These are phyloP conservation scores for Gryganskiella cystojenkinii DNA, from an alignment of 192 early-diverging fungal genomes.

Conservation along the genomic window DNA sequence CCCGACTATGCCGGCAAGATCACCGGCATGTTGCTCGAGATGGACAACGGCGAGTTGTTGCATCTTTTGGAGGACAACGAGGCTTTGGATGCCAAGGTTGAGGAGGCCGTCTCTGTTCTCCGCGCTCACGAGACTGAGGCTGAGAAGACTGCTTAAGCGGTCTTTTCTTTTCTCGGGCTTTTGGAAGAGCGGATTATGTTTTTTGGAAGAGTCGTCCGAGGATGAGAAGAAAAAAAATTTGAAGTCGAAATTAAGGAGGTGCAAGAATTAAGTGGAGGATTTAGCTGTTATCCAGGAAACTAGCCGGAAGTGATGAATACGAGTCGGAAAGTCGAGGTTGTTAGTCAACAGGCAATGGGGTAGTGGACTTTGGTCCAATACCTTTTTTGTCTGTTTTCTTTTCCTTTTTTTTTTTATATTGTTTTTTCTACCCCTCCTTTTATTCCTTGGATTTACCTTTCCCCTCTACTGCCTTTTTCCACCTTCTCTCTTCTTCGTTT, in stretches of 20 bases:
- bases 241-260: not conserved
- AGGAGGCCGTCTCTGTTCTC: conserved; percentile 47
- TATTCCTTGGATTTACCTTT: not conserved
- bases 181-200: not conserved
- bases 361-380: too few species aligned
- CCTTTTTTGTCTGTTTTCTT: too few species aligned
- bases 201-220: conserved; percentile 5
- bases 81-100: conserved; percentile 56
- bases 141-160: conserved; percentile 34
- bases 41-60: conserved; percentile 95
- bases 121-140: conserved; percentile 46
- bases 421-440: not conserved
- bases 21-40: conserved; percentile 99
- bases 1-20: conserved; percentile 93
- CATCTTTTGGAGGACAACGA: conserved; percentile 86
- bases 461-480: not conserved
- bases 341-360: not conserved
- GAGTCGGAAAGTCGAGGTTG: too few species aligned
- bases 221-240: conserved; percentile 22
- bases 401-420: not conserved
- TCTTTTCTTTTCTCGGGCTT: not conserved
- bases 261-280: not conserved
- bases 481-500: not conserved
- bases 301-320: too few species aligned
- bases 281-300: too few species aligned